Conservation (phyloP, 306 rosid genomes). For the Trichosanthes cucumerina region DNA sequence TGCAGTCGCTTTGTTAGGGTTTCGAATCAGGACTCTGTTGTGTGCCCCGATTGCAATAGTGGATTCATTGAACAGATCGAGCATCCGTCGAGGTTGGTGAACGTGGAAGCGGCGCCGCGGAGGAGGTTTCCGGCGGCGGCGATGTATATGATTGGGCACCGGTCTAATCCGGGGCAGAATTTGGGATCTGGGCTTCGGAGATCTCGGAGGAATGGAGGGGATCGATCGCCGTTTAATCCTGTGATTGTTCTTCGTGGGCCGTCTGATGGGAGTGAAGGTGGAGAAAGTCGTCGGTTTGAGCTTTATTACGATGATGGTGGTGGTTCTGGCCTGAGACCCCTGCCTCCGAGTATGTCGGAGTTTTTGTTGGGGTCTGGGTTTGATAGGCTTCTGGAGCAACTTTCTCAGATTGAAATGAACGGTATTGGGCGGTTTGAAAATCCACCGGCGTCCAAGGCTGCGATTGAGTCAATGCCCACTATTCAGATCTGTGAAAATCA, state of each 20-base stretch:
- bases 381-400: slow-evolving; percentile 63
- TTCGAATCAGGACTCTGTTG: slow-evolving; percentile 22
- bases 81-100: slow-evolving; percentile 18
- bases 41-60: slow-evolving; percentile 51
- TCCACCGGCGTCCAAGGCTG: slow-evolving; percentile 64
- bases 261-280: slow-evolving; percentile 9
- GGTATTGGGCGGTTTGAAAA: slow-evolving; percentile 50
- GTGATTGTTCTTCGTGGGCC: slow-evolving; percentile 60
- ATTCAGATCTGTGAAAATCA: slow-evolving; percentile 35
- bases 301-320: slow-evolving; percentile 63
- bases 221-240: slow-evolving; percentile 60
- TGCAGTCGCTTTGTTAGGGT: slow-evolving; percentile 56
- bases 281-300: slow-evolving; percentile 56
- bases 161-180: slow-evolving; percentile 19
- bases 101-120: slow-evolving; percentile 27
- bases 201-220: slow-evolving; percentile 45
- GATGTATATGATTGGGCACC: slow-evolving; percentile 59
- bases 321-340: slow-evolving; percentile 65
- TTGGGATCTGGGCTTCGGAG: slow-evolving; percentile 30
- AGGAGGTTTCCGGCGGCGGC: slow-evolving; percentile 40
- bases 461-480: slow-evolving; percentile 66
- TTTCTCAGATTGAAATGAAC: slow-evolving; percentile 60
- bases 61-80: slow-evolving; percentile 59
- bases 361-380: slow-evolving; percentile 70
- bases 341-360: slow-evolving; percentile 78